Percentiles rank a stretch among this genome's conserved stretches.
Conservation (phyloP, 805 yeast species). For the Ogataea glucozyma region DNA sequence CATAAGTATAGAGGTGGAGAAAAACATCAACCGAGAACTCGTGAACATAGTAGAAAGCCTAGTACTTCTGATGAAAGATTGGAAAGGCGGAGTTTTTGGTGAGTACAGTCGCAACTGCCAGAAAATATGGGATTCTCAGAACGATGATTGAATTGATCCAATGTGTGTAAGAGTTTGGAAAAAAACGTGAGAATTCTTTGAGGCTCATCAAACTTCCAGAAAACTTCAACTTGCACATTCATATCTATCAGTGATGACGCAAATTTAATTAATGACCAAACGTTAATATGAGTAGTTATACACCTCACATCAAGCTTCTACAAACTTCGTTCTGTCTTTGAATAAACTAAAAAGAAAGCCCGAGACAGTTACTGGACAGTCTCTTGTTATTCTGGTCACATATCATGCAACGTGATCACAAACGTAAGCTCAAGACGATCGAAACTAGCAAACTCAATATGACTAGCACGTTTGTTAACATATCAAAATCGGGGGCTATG, state of each 20-base stretch:
- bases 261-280: no score
- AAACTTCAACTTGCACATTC: no score
- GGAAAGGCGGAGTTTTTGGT: slow-evolving; percentile 29
- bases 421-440: no score
- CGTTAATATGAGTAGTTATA: no score
- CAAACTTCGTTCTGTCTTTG: no score
- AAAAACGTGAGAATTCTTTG: not conserved
- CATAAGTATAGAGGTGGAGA: slow-evolving; percentile 45
- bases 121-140: slow-evolving; percentile 25
- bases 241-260: not conserved
- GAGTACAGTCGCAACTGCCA: slow-evolving; percentile 27
- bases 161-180: no score
- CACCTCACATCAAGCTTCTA: no score
- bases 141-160: not conserved
- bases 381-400: no score
- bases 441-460: not conserved
- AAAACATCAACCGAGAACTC: slow-evolving; percentile 36
- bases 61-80: slow-evolving; percentile 22
- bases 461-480: no score
- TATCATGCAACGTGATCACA: no score
- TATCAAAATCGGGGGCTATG: slow-evolving; percentile 59
- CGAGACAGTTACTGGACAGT: no score
- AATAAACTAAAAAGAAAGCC: no score
- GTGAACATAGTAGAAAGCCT: slow-evolving; percentile 16
- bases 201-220: not conserved